Evolutionary conservation across 2,329 filamentous ascomycete genomes (phyloP).

Genomic region (Phialocephala subalpina): DNA sequence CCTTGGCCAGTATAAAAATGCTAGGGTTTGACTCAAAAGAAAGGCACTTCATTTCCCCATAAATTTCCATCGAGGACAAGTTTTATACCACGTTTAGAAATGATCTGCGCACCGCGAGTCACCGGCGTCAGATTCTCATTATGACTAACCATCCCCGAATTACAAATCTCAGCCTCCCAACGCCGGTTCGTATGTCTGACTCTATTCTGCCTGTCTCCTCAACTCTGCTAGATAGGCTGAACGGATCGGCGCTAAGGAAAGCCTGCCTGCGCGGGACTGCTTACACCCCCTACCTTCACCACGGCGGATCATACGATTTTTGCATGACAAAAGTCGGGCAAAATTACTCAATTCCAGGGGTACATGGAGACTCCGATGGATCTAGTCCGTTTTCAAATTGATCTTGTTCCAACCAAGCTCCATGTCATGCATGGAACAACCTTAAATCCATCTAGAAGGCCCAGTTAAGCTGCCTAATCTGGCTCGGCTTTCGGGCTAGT

Average conservation of each 20-base stretch:
- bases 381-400: neutral
- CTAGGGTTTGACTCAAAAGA: no score
- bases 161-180: neutral
- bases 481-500: neutral
- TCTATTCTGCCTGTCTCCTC: neutral
- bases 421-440: neutral
- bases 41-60: no score
- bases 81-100: no score
- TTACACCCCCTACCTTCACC: neutral
- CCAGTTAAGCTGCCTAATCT: neutral
- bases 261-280: neutral
- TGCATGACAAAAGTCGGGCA: slow-evolving; percentile 6
- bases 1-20: no score
- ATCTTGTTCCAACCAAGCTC: neutral
- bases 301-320: neutral
- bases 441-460: neutral
- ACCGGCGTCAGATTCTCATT: neutral
- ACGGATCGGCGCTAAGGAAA: neutral
- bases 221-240: no score
- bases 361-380: neutral
- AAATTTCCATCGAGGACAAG: no score
- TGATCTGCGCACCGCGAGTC: neutral
- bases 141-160: neutral
- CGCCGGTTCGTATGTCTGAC: neutral
- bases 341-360: slow-evolving; percentile 1